A percentile compares a stretch with the other conserved stretches of the same genome.
Evolutionary conservation across 2,329 filamentous ascomycete species (phyloP).

Genomic region (Colletotrichum shisoi): DNA sequence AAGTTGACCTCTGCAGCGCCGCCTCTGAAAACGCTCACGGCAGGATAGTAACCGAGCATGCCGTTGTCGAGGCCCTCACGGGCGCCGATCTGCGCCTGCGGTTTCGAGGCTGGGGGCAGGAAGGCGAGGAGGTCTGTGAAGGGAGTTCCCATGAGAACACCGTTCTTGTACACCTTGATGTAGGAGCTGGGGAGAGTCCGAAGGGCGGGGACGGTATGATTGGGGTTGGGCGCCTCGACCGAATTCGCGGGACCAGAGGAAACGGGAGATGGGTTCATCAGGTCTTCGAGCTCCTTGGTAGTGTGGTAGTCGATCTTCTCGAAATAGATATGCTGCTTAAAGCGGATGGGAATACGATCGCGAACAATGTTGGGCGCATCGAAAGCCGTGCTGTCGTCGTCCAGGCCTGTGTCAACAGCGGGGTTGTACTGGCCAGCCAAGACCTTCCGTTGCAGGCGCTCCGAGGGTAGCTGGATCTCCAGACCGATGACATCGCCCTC

Average conservation of each 20-base stretch:
- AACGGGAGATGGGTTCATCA: slow-evolving; percentile 73
- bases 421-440: slow-evolving; percentile 89
- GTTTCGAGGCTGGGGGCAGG: slow-evolving; percentile 85
- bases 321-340: slow-evolving; percentile 93
- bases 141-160: slow-evolving; percentile 81
- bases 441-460: slow-evolving; percentile 85
- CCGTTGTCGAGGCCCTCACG: slow-evolving; percentile 92
- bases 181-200: slow-evolving; percentile 85
- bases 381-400: slow-evolving; percentile 62
- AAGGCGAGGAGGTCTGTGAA: slow-evolving; percentile 91
- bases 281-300: slow-evolving; percentile 86
- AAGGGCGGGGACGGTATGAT: slow-evolving; percentile 76
- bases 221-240: slow-evolving; percentile 71
- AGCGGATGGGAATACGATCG: slow-evolving; percentile 92
- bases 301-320: slow-evolving; percentile 90
- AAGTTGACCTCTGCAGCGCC: slow-evolving; percentile 94
- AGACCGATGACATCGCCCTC: slow-evolving; percentile 95
- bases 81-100: slow-evolving; percentile 74
- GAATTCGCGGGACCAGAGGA: slow-evolving; percentile 55
- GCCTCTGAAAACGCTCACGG: slow-evolving; percentile 89
- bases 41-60: slow-evolving; percentile 93
- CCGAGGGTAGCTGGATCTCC: slow-evolving; percentile 87
- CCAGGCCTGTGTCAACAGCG: slow-evolving; percentile 73
- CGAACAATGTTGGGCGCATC: slow-evolving; percentile 83
- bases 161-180: slow-evolving; percentile 94